phyloP scores from a whole-genome alignment of 2,329 filamentous ascomycete species.

The Mycosphaerella sp. region DNA sequence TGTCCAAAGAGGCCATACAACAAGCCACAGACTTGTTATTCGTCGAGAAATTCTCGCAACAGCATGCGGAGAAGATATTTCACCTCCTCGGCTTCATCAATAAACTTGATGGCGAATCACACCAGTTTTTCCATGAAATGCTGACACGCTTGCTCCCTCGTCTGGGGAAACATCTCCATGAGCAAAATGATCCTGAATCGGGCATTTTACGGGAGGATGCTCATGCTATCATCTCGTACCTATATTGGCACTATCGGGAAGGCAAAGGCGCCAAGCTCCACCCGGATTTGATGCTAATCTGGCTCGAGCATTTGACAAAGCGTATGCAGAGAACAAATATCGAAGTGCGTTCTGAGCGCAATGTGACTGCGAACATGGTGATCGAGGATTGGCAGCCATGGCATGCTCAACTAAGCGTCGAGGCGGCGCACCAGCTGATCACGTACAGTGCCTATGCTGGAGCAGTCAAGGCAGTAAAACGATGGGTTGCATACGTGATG shows the following conservation, averaged over 20 bases:
- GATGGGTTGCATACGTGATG: conserved; percentile 32
- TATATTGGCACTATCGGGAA: conserved; percentile 8
- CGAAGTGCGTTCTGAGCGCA: conserved; percentile 6
- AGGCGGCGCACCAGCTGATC: conserved; percentile 20
- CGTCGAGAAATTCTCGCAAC: neutral
- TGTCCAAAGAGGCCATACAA: conserved; percentile 1
- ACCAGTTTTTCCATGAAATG: neutral
- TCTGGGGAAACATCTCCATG: neutral
- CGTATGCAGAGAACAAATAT: neutral
- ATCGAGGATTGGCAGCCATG: conserved; percentile 25
- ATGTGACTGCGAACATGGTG: conserved; percentile 14
- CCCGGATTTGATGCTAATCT: conserved; percentile 7
- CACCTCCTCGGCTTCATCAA: neutral
- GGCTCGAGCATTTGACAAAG: conserved; percentile 3
- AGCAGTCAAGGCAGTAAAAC: conserved; percentile 29
- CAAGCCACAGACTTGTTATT: conserved; percentile 1
- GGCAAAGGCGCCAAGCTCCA: conserved; percentile 8
- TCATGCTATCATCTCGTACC: conserved; percentile 8
- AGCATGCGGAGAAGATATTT: neutral
- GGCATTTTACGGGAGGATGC: neutral
- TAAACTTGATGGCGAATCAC: neutral
- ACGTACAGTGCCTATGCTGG: conserved; percentile 33
- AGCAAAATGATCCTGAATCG: neutral
- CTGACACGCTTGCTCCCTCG: conserved; percentile 1
- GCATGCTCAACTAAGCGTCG: conserved; percentile 19